A percentile compares a stretch with the other conserved stretches of the same genome.
Conservation (phyloP, 192 early-diverging fungal species). For the Coemansia sp. region DNA sequence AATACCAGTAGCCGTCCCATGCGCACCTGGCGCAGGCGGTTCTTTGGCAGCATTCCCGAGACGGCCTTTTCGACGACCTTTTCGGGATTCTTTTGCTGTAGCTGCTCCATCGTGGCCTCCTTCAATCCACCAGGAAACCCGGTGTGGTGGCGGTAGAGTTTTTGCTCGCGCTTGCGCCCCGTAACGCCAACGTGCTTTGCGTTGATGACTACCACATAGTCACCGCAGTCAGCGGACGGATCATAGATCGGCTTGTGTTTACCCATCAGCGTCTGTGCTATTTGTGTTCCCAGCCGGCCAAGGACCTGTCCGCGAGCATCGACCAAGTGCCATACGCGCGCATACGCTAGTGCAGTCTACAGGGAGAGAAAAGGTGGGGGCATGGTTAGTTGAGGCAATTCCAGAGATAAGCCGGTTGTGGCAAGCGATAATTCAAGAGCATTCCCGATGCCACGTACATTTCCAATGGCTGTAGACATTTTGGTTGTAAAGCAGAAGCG, state of each 20-base stretch:
- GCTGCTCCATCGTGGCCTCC: conserved; percentile 68
- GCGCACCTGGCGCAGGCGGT: conserved; percentile 75
- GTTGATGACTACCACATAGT: conserved; percentile 96
- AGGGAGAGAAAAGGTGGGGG: background rate
- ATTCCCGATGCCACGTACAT: conserved; percentile 19
- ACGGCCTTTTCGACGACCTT: conserved; percentile 87
- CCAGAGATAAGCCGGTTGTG: background rate
- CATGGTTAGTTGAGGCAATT: background rate
- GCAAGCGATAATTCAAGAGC: background rate
- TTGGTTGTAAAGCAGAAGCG: background rate
- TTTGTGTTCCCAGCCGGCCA: conserved; percentile 79
- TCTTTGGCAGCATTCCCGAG: conserved; percentile 94
- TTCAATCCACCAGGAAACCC: conserved; percentile 85
- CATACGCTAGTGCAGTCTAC: conserved; percentile 80
- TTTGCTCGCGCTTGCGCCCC: conserved; percentile 82
- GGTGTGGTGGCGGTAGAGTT: conserved; percentile 85
- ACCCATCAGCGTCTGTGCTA: conserved; percentile 89
- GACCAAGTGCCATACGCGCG: conserved; percentile 89
- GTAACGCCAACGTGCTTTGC: conserved; percentile 74
- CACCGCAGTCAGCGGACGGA: conserved; percentile 89
- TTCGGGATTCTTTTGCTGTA: conserved; percentile 74
- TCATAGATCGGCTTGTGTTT: conserved; percentile 95
- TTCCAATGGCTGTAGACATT: conserved; percentile 55
- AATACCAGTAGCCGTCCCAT: conserved; percentile 79
- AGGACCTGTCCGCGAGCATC: conserved; percentile 83